phyloP scores from a whole-genome alignment of 192 early-diverging fungal genomes.

The Entomortierella parvispora region DNA sequence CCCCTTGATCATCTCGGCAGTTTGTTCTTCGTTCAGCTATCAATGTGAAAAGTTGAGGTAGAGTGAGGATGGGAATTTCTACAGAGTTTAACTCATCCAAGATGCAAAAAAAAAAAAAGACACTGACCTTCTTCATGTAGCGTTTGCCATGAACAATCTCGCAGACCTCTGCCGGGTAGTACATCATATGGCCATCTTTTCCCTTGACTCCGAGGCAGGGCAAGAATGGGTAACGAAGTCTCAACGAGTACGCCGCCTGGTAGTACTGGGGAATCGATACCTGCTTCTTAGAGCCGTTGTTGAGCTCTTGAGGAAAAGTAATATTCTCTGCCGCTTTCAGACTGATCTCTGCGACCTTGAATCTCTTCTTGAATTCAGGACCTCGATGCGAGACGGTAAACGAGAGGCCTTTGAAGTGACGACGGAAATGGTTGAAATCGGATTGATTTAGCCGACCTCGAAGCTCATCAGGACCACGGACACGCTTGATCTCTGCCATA shows the following conservation, averaged over 20 bases:
- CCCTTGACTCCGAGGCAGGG: constrained; percentile 79
- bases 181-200: constrained; percentile 24
- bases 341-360: constrained; percentile 71
- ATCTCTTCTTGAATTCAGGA: constrained; percentile 57
- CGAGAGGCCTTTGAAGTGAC: constrained; percentile 52
- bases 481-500: constrained; percentile 51
- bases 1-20: constrained; percentile 93
- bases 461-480: constrained; percentile 44
- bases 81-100: too few relatives aligned
- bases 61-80: not conserved
- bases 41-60: too few relatives aligned
- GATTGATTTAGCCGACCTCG: not conserved
- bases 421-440: constrained; percentile 4
- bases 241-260: constrained; percentile 71
- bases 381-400: constrained; percentile 65
- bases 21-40: constrained; percentile 86
- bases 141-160: constrained; percentile 83
- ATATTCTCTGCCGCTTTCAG: constrained; percentile 66
- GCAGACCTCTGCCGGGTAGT: constrained; percentile 91
- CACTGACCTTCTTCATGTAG: constrained; percentile 75
- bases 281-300: constrained; percentile 51
- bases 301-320: constrained; percentile 69
- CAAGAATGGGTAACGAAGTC: constrained; percentile 78
- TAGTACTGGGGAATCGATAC: constrained; percentile 80
- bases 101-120: constrained; percentile 55